Base-by-base conservation (phyloP, 495 filamentous ascomycete species). In the Penicillium bovifimosum region DNA sequence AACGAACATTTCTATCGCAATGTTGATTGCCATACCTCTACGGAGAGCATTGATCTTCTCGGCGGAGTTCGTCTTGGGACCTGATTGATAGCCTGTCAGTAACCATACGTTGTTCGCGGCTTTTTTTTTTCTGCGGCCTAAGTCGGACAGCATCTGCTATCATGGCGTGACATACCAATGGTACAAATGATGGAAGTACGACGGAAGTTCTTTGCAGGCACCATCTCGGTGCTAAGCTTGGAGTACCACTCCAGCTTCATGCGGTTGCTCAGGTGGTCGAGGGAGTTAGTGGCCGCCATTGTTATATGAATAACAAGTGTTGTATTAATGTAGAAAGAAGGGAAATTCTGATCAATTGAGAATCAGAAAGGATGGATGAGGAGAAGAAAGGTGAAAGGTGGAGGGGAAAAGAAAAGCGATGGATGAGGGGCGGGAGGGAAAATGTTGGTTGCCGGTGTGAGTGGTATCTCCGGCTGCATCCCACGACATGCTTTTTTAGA, bases 111-210 rank as follows among this genome's bases (percentile, higher is more conserved):
- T 49, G 3, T 10, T 18, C 3, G 3, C 14, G 16, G 18, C n/a
- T 9, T 24, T 14, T 9, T 14, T 9, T 31, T 31, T 44, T 7
- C 11, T n/a, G 16, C 16, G 41, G 14, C 5, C 10, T 41, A 18
- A 13, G 27, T 5, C 10, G 31, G 36, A 16, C 42, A 31, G 13
- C 13, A n/a, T 50, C 18, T 10, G 1, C 9, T 9, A 28, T 27
- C 9, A 16, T 42, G n/a, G 18, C 1, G 42, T 5, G 10, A 65
- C 71, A 65, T 78, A 87, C 93, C 93, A 72, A 98, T 98, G 66
- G 93, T 98, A 74, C 93, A 87, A 71, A 98, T 96, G 79, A 98
- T 98, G 55, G 92, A 96, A 47, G 95, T 95, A 53, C 95, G 88
- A 56, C 93, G 88, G 68, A 91, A 92, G 76, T 90, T 89, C 76